Evolutionary conservation across 495 filamentous ascomycete genomes (phyloP).

Genomic region (Aspergillus asperescens): DNA sequence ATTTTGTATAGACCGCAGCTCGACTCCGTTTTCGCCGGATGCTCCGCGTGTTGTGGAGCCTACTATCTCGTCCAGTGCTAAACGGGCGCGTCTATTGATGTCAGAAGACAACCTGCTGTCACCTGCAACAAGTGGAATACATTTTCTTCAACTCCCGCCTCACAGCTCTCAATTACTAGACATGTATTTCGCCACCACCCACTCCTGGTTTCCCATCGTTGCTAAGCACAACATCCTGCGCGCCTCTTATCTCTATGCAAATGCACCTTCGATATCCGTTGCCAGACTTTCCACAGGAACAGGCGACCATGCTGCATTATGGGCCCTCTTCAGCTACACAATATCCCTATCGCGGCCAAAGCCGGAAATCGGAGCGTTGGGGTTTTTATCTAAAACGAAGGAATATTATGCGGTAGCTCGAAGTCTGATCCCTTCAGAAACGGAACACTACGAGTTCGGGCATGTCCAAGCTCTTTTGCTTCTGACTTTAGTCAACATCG

Average conservation of each 20-base stretch:
- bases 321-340: slow-evolving; percentile 56
- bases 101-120: slow-evolving; percentile 14
- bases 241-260: slow-evolving; percentile 47
- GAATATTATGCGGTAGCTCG: slow-evolving; percentile 57
- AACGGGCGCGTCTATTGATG: slow-evolving; percentile 28
- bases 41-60: slow-evolving; percentile 32
- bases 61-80: slow-evolving; percentile 24
- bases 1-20: slow-evolving; percentile 31
- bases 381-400: slow-evolving; percentile 23
- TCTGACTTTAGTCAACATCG: slow-evolving; percentile 55
- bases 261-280: slow-evolving; percentile 39
- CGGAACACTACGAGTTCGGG: slow-evolving; percentile 51
- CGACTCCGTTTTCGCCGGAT: slow-evolving; percentile 26
- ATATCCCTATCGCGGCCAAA: slow-evolving; percentile 36
- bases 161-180: slow-evolving; percentile 63
- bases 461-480: slow-evolving; percentile 63
- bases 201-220: slow-evolving; percentile 67
- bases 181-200: slow-evolving; percentile 66
- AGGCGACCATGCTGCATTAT: slow-evolving; percentile 59
- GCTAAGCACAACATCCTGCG: slow-evolving; percentile 63
- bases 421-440: slow-evolving; percentile 53
- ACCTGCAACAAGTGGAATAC: slow-evolving; percentile 14
- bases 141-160: slow-evolving; percentile 46
- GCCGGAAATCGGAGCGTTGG: slow-evolving; percentile 22
- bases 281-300: slow-evolving; percentile 37